Evolutionary conservation across 768 basidiomycete genomes (phyloP), one percentile per base, ranked within the genome.

Genomic region (Mycena rosella): DNA sequence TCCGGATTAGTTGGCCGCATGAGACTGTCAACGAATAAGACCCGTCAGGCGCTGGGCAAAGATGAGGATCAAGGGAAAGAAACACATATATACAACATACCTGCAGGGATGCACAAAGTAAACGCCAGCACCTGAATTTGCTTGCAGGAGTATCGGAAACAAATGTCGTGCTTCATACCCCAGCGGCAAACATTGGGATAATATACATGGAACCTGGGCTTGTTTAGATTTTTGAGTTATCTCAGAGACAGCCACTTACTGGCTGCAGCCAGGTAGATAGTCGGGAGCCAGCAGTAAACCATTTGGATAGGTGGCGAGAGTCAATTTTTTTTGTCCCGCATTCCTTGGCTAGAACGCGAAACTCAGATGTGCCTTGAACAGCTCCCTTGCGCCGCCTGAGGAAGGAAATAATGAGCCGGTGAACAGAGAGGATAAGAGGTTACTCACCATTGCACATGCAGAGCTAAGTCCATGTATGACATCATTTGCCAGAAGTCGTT

Each of bases 401-500:
- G 6, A 2, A 36, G 7, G 34, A n/a, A n/a, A n/a, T n/a, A n/a
- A n/a, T n/a, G n/a, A n/a, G n/a, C n/a, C n/a, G n/a, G n/a, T n/a
- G n/a, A n/a, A n/a, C 32, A 54, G 18, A 13, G n/a, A 54, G 10
- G 32, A 11, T 11, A 11, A 24, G 7, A 3, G 2, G 38, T 34
- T 27, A 38, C 14, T 34, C n/a, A 13, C n/a, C n/a, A n/a, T n/a
- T n/a, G n/a, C n/a, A 54, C 20, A 22, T 54, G 53, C 34, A 54
- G 53, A 11, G 53, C 53, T 2, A 54, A 22, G 9, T 54, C 34
- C 7, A 54, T 17, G 14, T 54, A 54, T 3, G 6, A 7, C 20
- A 54, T 38, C 53, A 54, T 54, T 20, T 36, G 53, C 6, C 4
- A 20, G 24, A 54, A 54, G 34, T 54, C 53, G 22, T 54, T 54